phyloP scores from a whole-genome alignment of 106 monocot species.

The Phalaenopsis aphrodite region DNA sequence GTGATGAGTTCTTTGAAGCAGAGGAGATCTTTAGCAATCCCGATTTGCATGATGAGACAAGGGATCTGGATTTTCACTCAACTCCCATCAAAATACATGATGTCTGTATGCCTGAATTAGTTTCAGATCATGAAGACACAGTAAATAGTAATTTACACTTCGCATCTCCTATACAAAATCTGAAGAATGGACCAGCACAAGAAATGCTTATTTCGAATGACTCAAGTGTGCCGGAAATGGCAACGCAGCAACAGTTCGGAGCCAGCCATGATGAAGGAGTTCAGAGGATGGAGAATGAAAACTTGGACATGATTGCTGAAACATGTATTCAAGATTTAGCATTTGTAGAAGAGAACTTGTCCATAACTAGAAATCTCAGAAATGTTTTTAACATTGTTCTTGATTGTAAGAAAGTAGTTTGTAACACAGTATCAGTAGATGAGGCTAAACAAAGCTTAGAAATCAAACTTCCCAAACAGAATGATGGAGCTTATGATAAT shows the following conservation, averaged over 20 bases:
- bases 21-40: constrained; percentile 83
- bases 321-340: not conserved
- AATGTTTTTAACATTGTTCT: not conserved
- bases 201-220: constrained; percentile 12
- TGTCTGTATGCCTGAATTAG: constrained; percentile 20
- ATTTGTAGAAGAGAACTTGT: not conserved
- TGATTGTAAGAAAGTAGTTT: not conserved
- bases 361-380: not conserved
- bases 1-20: constrained; percentile 94
- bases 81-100: constrained; percentile 9
- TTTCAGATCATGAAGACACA: constrained; percentile 25
- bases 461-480: constrained; percentile 6
- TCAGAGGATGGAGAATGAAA: not conserved
- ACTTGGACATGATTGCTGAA: not conserved
- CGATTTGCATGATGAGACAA: constrained; percentile 52
- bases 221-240: constrained; percentile 7
- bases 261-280: not conserved
- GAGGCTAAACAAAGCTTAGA: constrained; percentile 2
- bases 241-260: constrained; percentile 1
- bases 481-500: not conserved
- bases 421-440: not conserved
- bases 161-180: not conserved
- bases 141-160: constrained; percentile 16
- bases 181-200: not conserved
- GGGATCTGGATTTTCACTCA: constrained; percentile 28